Evolutionary conservation across 2,329 filamentous ascomycete species (phyloP).

Genomic region (Colletotrichum simmondsii): DNA sequence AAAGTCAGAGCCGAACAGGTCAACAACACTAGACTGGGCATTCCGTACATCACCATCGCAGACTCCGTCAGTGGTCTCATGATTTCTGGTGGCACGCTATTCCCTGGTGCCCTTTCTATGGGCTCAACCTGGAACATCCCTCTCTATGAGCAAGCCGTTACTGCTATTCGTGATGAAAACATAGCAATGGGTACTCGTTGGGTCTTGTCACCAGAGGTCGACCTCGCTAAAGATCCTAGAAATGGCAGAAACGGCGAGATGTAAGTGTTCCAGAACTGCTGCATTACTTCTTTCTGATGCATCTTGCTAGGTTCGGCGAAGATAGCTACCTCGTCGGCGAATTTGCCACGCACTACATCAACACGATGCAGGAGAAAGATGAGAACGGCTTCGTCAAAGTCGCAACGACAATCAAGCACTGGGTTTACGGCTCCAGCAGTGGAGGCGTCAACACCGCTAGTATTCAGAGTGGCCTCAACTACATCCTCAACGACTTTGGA

Average conservation of each 20-base stretch:
- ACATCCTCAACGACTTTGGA: constrained; percentile 46
- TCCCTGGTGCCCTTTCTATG: constrained; percentile 44
- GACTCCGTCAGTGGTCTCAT: constrained; percentile 45
- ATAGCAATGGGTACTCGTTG: constrained; percentile 44
- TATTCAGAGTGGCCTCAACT: constrained; percentile 45
- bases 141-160: constrained; percentile 41
- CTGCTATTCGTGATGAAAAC: constrained; percentile 45
- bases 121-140: constrained; percentile 44
- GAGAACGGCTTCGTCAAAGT: constrained; percentile 45
- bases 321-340: constrained; percentile 44
- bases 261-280: constrained; percentile 16
- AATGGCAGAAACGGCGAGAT: constrained; percentile 39
- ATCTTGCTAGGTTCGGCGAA: constrained; percentile 42
- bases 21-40: constrained; percentile 35
- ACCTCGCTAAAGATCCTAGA: constrained; percentile 45
- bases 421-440: constrained; percentile 44
- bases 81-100: constrained; percentile 44
- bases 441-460: constrained; percentile 48
- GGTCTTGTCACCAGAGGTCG: constrained; percentile 47
- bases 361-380: constrained; percentile 48
- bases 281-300: not conserved
- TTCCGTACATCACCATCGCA: constrained; percentile 40
- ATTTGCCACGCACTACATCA: constrained; percentile 45
- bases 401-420: constrained; percentile 50
- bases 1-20: constrained; percentile 37